Evolutionary conservation across 768 basidiomycete genomes (phyloP), one percentile per base, ranked within the genome.

Genomic region (Lentinula edodes): DNA sequence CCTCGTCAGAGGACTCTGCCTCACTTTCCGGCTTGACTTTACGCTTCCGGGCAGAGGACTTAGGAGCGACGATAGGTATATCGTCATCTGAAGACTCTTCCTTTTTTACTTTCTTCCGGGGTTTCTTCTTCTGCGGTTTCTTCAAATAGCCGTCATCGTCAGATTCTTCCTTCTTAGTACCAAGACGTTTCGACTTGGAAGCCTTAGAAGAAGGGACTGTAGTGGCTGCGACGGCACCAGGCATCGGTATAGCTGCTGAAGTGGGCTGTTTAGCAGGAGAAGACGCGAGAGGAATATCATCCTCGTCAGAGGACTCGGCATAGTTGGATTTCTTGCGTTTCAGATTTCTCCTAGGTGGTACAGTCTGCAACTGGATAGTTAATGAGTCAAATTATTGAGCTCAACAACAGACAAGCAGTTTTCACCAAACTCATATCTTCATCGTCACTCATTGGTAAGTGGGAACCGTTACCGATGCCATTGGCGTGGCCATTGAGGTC

Each of bases 361-460:
- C 74, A 42, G 79, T 73, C 76, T 90, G 86, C 9, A 84, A 87
- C 85, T 77, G 65, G 72, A 65, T 69, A 69, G 59, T 64, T 69
- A 66, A 66, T 67, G 64, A 41, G 65, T 68, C 64, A 62, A 65
- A 63, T 68, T 9, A 32, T 20, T 61, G 65, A 65, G 62, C 63
- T 61, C 61, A 50, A 58, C 34, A 57, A 54, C 39, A 42, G 62
- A 64, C 48, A 61, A 67, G 52, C 35, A 34, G 51, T 50, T 77
- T 83, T 66, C 72, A 92, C 91, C 71, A 90, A 76, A 50, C 89
- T 89, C 72, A 85, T 72, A 66, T 90, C 87, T 51, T 87, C 86
- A 56, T 85, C 88, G 62, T 89, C 88, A 64, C 87, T 89, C 81
- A 87, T 82, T 28, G 58, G 42, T 39, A 79, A 76, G 55, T 68